Base-by-base conservation (phyloP, 2,329 filamentous ascomycete species). In the Calonectria crousiana region DNA sequence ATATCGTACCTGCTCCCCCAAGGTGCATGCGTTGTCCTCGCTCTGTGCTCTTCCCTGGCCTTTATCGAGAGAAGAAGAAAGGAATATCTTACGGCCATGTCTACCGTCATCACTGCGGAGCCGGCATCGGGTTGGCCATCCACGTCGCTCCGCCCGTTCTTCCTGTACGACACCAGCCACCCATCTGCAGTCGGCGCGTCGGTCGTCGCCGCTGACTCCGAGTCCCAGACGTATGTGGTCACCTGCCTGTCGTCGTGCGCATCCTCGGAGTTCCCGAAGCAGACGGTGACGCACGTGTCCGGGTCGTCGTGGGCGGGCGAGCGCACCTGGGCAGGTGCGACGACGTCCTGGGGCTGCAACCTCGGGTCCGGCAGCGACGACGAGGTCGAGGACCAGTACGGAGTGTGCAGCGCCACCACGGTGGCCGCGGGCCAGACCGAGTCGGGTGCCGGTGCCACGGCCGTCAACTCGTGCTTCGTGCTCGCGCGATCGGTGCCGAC, bases 101-200 rank as follows among this genome's bases (percentile, higher is more conserved):
- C 32, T 3, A 34, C 38, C 10, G 8, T 58, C 41, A 51, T 71
- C 13, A 52, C 32, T n/a, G 36, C 49, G 18, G 41, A 69, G 41
- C 75, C 67, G n/a, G 47, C 56, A 56, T 73, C 70, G 26, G 67
- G 38, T 11, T 65, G 67, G 62, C 73, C 72, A 26, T 53, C 72
- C 8, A 74, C 76, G 20, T 75, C 69, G 20, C 62, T 75, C 44
- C 65, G 67, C 32, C 26, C 30, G 11, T 67, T 76, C 32, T 75
- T 73, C 74, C 70, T 70, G 74, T 77, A 75, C 70, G 67, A 75
- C 74, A 72, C 74, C 72, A 67, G 66, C 71, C 72, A 76, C 41
- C 73, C 67, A 28, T 65, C 41, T 16, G 67, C 60, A n/a, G 34
- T 73, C 41, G 62, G 67, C 51, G 69, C 74, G n/a, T 74, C 74